phyloP scores from a whole-genome alignment of 2,329 filamentous ascomycete genomes.

The Fusarium cicatricum region DNA sequence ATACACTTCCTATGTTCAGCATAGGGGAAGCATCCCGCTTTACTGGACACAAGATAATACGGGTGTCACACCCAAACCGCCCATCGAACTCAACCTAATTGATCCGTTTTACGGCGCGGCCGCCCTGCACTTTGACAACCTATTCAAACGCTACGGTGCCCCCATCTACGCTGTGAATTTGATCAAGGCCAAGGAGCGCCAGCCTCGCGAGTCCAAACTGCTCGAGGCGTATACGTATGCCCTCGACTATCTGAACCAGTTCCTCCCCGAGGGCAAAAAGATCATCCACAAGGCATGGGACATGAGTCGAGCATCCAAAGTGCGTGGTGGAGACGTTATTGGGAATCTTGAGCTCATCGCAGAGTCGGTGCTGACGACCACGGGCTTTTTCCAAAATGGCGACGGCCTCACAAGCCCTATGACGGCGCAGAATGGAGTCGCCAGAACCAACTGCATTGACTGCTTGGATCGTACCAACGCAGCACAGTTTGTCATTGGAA shows the following conservation, averaged over 20 bases:
- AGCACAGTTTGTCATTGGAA: constrained; percentile 97
- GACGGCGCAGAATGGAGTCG: constrained; percentile 88
- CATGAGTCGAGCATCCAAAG: constrained; percentile 95
- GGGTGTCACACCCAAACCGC: constrained; percentile 93
- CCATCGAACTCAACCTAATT: constrained; percentile 93
- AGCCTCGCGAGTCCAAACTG: constrained; percentile 89
- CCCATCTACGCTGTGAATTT: constrained; percentile 93
- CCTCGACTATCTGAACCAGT: constrained; percentile 93
- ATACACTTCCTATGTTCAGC: constrained; percentile 96
- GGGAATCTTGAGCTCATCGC: constrained; percentile 89
- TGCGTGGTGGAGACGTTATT: constrained; percentile 92
- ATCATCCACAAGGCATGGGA: constrained; percentile 97
- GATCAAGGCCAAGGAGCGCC: constrained; percentile 87
- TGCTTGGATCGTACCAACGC: constrained; percentile 97
- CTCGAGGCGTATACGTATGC: constrained; percentile 87
- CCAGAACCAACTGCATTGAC: constrained; percentile 97
- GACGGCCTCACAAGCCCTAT: constrained; percentile 69
- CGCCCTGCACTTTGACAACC: constrained; percentile 91
- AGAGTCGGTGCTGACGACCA: constrained; percentile 83
- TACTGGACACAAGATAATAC: constrained; percentile 98
- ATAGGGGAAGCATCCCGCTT: constrained; percentile 93
- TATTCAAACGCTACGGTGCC: constrained; percentile 92
- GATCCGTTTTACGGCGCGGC: constrained; percentile 96
- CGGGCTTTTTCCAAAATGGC: constrained; percentile 95
- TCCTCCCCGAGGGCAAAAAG: constrained; percentile 81